Conservation (phyloP, 2,329 filamentous ascomycete genomes). For the Fusarium siculi region DNA sequence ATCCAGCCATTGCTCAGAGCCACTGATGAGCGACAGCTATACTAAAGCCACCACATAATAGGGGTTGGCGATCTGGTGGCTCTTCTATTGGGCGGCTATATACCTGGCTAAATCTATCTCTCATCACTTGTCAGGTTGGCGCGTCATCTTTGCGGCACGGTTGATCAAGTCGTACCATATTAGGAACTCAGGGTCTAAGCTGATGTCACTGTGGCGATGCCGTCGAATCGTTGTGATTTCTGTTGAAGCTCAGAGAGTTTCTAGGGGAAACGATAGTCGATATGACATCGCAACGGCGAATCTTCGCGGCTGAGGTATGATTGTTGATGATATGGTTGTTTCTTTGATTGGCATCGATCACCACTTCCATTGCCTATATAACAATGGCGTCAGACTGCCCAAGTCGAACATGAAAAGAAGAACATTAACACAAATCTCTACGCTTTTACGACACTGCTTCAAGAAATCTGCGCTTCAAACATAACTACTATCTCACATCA, state of each 20-base stretch:
- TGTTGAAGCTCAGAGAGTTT: neutral
- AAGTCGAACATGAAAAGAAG: no score
- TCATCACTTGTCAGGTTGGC: neutral
- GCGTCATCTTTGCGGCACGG: constrained; percentile 18
- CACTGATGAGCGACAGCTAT: neutral
- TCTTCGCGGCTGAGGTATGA: no score
- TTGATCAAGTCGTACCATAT: neutral
- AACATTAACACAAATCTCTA: fast-evolving
- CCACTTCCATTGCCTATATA: neutral
- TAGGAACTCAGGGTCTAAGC: neutral
- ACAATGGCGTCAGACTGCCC: no score
- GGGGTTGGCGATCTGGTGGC: fast-evolving
- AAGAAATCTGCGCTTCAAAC: no score
- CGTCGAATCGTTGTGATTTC: fast-evolving
- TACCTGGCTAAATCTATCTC: constrained; percentile 9
- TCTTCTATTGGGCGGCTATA: constrained; percentile 15
- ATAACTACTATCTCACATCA: no score
- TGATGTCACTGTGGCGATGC: constrained; percentile 9
- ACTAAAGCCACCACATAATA: fast-evolving
- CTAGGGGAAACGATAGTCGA: neutral
- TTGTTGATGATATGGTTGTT: neutral
- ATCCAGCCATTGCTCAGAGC: neutral
- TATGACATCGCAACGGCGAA: neutral
- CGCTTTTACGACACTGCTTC: no score
- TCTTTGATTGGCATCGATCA: neutral